Percentiles rank a stretch among this genome's conserved stretches.
Conservation (phyloP, 208 protist genomes). For the Jaenimonas drosophilae region DNA sequence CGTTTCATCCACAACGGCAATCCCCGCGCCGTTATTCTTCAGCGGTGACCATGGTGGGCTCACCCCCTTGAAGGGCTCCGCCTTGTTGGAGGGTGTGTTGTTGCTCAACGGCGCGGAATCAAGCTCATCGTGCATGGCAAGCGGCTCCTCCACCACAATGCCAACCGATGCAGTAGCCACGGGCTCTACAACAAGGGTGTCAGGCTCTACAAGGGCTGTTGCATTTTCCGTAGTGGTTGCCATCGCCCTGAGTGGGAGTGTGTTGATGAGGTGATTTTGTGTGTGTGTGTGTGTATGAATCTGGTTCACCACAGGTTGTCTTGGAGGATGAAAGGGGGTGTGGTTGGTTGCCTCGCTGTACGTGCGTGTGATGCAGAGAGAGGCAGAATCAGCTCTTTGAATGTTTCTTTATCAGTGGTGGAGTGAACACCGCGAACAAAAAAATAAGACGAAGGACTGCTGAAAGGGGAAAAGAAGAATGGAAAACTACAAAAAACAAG, state of each 20-base stretch:
- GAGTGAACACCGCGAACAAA: background rate
- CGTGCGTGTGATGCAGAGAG: background rate
- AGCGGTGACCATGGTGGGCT: too few species aligned
- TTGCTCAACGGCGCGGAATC: too few species aligned
- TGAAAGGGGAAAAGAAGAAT: conserved; percentile 1
- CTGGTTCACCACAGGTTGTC: background rate
- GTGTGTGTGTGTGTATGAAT: background rate
- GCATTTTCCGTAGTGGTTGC: too few species aligned
- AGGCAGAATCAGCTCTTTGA: background rate
- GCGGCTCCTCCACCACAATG: background rate
- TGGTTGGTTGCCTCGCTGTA: background rate
- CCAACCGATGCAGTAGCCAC: background rate
- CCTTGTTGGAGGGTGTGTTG: too few species aligned
- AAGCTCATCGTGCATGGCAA: too few species aligned
- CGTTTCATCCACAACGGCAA: too few species aligned
- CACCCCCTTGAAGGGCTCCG: too few species aligned
- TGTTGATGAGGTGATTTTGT: background rate
- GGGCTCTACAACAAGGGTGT: too few species aligned
- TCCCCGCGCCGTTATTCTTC: too few species aligned
- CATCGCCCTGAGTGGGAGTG: too few species aligned
- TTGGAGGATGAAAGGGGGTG: background rate
- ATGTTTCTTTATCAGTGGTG: background rate
- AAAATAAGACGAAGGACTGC: background rate
- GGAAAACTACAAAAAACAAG: background rate
- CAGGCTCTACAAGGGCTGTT: too few species aligned